Evolutionary conservation across 1,284 basidiomycete species (phyloP), one percentile per base, ranked within the genome.

Genomic region (Trichosporon faecale): DNA sequence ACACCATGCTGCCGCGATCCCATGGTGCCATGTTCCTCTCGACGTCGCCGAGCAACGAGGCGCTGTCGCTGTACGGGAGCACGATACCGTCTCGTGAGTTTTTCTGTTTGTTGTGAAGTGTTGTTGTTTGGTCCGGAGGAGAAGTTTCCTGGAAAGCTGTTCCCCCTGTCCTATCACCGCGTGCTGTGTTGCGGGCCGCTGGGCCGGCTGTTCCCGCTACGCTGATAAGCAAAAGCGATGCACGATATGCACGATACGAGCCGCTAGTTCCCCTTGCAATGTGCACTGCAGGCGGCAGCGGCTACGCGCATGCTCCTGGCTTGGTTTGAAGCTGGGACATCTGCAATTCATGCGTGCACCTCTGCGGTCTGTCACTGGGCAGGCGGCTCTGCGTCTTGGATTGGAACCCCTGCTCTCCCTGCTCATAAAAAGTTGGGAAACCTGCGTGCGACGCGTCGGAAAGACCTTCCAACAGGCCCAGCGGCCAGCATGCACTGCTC

Each of bases 21-120:
- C 29, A 49, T 5, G 65, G 46, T 8, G 23, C 27, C n/a, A 46
- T 66, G 44, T 33, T 66, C 49, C 44, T 66, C 44, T 31, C 65
- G 27, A 16, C 44, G n/a, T 66, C 65, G 23, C 65, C 40, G 65
- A 49, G 40, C 46, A 21, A 18, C 18, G 65, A 66, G 12, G 29
- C 46, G 46, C 65, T 66, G 29, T 27, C 27, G 49, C 27, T 55
- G 29, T 66, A 66, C 65, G 57, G 27, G 16, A 14, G 21, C 7
- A n/a, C 57, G 57, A 66, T 33, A 9, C n/a, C 65, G 18, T 66
- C 65, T 27, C 65, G 65, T 66, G 44, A 66, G 65, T 55, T 2
- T 25, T 2, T 46, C 27, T 16, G 23, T 52, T 52, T 11, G 18
- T n/a, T 44, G 37, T 40, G 37, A 14, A 40, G 40, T 44, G 40